These are phyloP conservation scores for Fraxinus dipetala DNA, from an alignment of 305 asterid genomes.

Conservation along the genomic window DNA sequence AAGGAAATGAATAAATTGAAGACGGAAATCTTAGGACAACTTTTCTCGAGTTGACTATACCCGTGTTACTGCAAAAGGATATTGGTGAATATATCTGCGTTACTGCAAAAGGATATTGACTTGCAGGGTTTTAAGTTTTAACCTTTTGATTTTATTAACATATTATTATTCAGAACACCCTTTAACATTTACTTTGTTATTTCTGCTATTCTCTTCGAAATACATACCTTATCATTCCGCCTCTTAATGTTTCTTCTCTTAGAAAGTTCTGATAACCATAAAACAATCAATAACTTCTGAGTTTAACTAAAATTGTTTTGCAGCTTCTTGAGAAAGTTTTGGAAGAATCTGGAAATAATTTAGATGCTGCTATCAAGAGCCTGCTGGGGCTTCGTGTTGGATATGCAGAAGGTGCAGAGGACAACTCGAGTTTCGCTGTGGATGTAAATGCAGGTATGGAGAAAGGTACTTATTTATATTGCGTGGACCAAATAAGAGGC, in stretches of 20 bases:
- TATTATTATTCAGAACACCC: neutral
- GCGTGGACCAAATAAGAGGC: neutral
- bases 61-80: neutral
- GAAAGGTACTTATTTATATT: constrained; percentile 34
- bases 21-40: neutral
- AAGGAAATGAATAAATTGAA: neutral
- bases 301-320: neutral
- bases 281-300: neutral
- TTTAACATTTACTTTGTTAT: neutral
- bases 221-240: neutral
- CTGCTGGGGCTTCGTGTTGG: constrained; percentile 49
- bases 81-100: neutral
- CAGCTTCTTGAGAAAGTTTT: constrained; percentile 63
- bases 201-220: neutral
- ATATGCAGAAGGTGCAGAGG: constrained; percentile 17
- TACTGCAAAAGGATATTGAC: neutral
- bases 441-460: constrained; percentile 30
- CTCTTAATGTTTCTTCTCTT: neutral
- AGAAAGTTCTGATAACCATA: neutral
- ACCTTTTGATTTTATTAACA: neutral
- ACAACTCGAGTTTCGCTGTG: constrained; percentile 29
- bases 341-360: constrained; percentile 50
- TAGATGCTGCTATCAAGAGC: constrained; percentile 57
- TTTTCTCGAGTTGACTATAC: neutral
- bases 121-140: neutral